phyloP scores from a whole-genome alignment of 164 flowering plant genomes.

The Magnolia sinica region DNA sequence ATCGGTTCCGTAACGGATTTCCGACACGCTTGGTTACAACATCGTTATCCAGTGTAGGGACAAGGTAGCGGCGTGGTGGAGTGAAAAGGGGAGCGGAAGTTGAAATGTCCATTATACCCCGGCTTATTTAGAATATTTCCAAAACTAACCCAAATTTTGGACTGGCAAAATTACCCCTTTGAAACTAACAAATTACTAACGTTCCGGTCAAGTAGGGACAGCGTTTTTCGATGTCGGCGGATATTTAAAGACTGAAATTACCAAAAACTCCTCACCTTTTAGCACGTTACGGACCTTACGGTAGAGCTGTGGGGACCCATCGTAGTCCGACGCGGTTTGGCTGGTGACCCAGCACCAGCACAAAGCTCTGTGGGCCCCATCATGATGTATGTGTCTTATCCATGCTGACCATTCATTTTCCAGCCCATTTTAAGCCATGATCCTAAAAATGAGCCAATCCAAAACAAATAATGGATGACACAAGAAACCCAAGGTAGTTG shows the following conservation, averaged over 20 bases:
- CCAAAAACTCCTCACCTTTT: neutral
- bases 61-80: constrained; percentile 9
- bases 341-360: neutral
- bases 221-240: neutral
- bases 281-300: neutral
- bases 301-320: neutral
- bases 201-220: neutral
- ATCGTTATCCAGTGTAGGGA: constrained; percentile 19
- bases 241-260: neutral
- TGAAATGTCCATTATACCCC: constrained; percentile 9
- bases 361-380: neutral
- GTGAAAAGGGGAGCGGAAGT: neutral
- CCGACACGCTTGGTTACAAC: constrained; percentile 11
- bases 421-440: no score
- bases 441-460: no score
- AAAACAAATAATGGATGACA: no score
- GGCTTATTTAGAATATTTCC: neutral
- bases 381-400: neutral
- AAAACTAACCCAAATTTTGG: neutral
- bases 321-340: neutral
- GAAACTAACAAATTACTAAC: neutral
- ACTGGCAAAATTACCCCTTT: neutral
- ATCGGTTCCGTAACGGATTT: neutral
- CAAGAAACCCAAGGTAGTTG: no score
- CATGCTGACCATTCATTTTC: no score